These are phyloP conservation scores for Skeletonema costatum DNA, from an alignment of 108 stramenopile genomes.

Conservation along the genomic window DNA sequence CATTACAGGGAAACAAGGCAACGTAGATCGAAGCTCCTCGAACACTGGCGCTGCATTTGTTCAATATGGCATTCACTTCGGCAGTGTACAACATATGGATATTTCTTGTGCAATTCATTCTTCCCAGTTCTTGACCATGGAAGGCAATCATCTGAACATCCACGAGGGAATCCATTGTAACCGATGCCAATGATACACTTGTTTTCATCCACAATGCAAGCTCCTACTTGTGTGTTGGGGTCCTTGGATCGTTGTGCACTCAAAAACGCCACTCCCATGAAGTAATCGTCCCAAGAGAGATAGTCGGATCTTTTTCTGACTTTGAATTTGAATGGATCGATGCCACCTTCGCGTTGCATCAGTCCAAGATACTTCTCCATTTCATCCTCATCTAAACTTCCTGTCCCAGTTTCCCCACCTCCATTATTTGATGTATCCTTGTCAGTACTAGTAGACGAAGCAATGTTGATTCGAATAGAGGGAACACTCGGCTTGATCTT, in stretches of 20 bases:
- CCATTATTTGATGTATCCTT: background rate
- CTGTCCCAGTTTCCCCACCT: background rate
- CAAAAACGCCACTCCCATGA: conserved; percentile 95
- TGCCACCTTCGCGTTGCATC: conserved; percentile 58
- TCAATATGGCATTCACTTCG: conserved; percentile 98
- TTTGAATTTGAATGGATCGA: conserved; percentile 48
- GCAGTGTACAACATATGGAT: conserved; percentile 98
- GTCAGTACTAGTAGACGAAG: background rate
- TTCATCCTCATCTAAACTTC: conserved; percentile 6
- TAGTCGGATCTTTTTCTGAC: conserved; percentile 50
- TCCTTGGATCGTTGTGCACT: conserved; percentile 96
- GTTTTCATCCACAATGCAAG: conserved; percentile 72
- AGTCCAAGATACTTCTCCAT: conserved; percentile 53
- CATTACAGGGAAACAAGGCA: conserved; percentile 96
- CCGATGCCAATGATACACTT: conserved; percentile 95
- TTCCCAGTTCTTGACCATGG: conserved; percentile 83
- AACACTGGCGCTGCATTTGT: conserved; percentile 90
- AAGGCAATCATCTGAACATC: conserved; percentile 90
- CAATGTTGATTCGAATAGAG: conserved; percentile 31
- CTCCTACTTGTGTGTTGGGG: conserved; percentile 96
- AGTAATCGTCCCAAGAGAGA: conserved; percentile 96
- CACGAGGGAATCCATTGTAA: conserved; percentile 97
- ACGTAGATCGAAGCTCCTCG: conserved; percentile 90
- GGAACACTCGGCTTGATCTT: conserved; percentile 27
- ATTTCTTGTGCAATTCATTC: conserved; percentile 88